Evolutionary conservation across 345 rosid species (phyloP), one percentile per base, ranked within the genome.

Genomic region (Ailanthus altissimus): DNA sequence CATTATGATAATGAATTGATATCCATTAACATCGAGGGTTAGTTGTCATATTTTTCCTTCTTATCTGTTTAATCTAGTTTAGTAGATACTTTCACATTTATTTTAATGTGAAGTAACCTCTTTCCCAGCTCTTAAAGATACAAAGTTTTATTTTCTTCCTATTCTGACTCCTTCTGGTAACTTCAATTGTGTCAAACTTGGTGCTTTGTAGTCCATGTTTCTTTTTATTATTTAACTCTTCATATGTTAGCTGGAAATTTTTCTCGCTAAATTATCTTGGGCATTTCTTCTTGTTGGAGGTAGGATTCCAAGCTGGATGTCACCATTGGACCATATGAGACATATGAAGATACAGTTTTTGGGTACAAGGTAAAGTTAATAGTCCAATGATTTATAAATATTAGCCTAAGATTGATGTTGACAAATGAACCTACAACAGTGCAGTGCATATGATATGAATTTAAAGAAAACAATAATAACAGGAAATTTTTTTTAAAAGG

Each of bases 261-360:
- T 40, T 25, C 8, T 49, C 38, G 38, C 38, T 57, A 38, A 18
- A 10, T 20, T 40, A 25, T 23, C 42, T 5, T 32, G 63, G 2
- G 14, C 70, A 50, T 20, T 45, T 13, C 73, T 77, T 68, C 50
- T 72, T 62, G 10, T 18, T 81, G 75, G 28, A 62, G 80, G 71
- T 81, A 95, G 99, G 93, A 95, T 83, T 93, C 98, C 67, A 83
- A 90, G 83, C 82, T 95, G 88, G 98, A 95, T 80, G 86, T 93
- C 64, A 95, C 99, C 72, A 89, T 95, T 73, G 99, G 99, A 80
- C 98, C 99, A 42, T 95, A 95, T 65, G 97, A 93, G 87, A 95
- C 99, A n/a, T 95, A 95, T 54, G 98, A 91, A 80, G 99, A 95
- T 83, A 70, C 89, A 68, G 79, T 92, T 49, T 95, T 95, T 84